Evolutionary conservation across 1,284 basidiomycete species (phyloP).

Genomic region (Ustilago sp.): DNA sequence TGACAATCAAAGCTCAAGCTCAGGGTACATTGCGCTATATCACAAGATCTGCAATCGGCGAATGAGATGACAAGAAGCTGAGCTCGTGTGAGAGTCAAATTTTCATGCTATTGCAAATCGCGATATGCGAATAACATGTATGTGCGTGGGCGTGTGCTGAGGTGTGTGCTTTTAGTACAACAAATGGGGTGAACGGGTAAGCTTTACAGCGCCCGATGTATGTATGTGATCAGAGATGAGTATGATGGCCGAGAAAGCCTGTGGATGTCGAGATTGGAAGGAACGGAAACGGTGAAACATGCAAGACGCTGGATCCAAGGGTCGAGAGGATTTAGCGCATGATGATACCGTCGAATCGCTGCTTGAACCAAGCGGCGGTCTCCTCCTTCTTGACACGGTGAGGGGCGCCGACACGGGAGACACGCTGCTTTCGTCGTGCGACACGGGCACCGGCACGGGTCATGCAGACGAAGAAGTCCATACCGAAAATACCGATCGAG

Average conservation of each 20-base stretch:
- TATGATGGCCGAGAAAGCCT: conserved; percentile 9
- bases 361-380: conserved; percentile 98
- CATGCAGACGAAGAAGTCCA: conserved; percentile 75
- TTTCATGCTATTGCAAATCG: conserved; percentile 34
- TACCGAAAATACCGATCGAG: conserved; percentile 69
- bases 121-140: conserved; percentile 28
- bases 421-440: conserved; percentile 89
- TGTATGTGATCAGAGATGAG: conserved; percentile 7
- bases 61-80: conserved; percentile 18
- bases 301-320: not conserved
- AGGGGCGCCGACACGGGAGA: conserved; percentile 84
- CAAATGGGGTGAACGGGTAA: conserved; percentile 5
- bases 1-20: no score
- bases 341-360: conserved; percentile 74
- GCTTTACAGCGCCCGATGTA: conserved; percentile 3
- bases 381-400: conserved; percentile 75
- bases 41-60: not conserved
- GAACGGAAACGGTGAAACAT: conserved; percentile 1
- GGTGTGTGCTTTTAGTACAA: conserved; percentile 43
- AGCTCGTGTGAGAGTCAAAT: conserved; percentile 29
- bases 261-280: conserved; percentile 6
- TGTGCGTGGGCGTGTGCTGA: conserved; percentile 7
- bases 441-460: conserved; percentile 94
- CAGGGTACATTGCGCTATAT: no score
- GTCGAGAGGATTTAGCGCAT: conserved; percentile 51